These are phyloP conservation scores for Schoenoplectus tabernaemontani DNA, from an alignment of 202 grass and related monocot genomes.

Conservation along the genomic window DNA sequence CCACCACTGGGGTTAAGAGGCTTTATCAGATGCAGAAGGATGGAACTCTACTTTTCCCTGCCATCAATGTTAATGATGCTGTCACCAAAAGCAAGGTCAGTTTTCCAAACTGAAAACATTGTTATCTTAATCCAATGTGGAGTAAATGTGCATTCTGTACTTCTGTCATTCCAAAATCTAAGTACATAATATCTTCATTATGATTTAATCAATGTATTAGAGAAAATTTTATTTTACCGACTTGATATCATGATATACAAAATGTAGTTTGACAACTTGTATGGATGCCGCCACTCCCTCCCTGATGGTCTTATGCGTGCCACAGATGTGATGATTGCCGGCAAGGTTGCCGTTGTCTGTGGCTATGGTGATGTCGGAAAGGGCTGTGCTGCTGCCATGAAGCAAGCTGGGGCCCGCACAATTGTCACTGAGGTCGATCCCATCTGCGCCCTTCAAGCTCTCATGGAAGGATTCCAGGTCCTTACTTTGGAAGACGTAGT, in stretches of 20 bases:
- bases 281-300: slow-evolving; percentile 44
- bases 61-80: slow-evolving; percentile 45
- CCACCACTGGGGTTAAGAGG: slow-evolving; percentile 37
- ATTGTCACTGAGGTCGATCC: slow-evolving; percentile 45
- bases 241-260: neutral
- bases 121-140: neutral
- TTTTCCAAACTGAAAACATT: neutral
- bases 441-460: slow-evolving; percentile 44
- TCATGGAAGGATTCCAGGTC: slow-evolving; percentile 42
- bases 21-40: slow-evolving; percentile 38
- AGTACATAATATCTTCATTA: neutral
- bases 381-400: slow-evolving; percentile 39
- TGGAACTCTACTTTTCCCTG: slow-evolving; percentile 35
- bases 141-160: neutral
- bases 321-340: slow-evolving; percentile 46
- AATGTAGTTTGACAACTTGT: slow-evolving; percentile 40
- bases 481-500: slow-evolving; percentile 36
- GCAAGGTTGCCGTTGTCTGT: slow-evolving; percentile 37
- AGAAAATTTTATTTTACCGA: neutral
- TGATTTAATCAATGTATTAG: neutral
- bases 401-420: slow-evolving; percentile 37
- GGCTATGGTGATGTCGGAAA: slow-evolving; percentile 45
- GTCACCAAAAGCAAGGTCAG: slow-evolving; percentile 51
- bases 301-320: slow-evolving; percentile 43
- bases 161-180: neutral